Conservation (phyloP, 441 rosid genomes). For the Rhodomyrtus psidioides region DNA sequence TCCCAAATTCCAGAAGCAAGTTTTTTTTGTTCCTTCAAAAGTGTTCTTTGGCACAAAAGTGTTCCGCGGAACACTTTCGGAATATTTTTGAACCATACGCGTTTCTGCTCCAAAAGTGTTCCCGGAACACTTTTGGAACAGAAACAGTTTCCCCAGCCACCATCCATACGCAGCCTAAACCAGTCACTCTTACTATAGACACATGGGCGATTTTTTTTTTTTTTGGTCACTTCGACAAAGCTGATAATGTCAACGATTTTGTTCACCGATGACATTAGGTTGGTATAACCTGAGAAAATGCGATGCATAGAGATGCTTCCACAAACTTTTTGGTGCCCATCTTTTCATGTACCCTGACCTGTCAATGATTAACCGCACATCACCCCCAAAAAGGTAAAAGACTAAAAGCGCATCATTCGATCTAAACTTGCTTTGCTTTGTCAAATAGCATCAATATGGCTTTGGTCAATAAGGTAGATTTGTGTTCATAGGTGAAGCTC, state of each 20-base stretch:
- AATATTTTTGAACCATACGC: no score
- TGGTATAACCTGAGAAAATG: not conserved
- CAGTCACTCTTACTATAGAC: not conserved
- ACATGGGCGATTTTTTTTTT: not conserved
- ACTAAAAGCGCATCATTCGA: not conserved
- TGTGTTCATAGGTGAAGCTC: not conserved
- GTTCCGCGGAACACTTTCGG: no score
- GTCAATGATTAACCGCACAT: not conserved
- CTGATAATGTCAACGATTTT: not conserved
- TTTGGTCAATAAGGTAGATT: not conserved
- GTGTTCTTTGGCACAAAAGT: no score
- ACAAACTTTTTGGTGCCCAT: not conserved
- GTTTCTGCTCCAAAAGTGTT: no score
- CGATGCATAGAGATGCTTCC: not conserved
- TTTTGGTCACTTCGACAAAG: not conserved
- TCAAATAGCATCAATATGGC: not conserved
- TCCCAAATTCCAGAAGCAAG: no score
- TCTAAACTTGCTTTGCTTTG: not conserved
- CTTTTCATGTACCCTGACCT: not conserved
- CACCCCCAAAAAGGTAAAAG: not conserved
- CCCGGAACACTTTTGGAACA: no score
- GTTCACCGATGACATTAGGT: not conserved
- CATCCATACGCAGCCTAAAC: no score
- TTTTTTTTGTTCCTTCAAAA: no score
- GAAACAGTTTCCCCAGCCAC: no score